These are phyloP conservation scores for Podaxis mareebaensis DNA, from an alignment of 768 basidiomycete genomes.

Conservation along the genomic window DNA sequence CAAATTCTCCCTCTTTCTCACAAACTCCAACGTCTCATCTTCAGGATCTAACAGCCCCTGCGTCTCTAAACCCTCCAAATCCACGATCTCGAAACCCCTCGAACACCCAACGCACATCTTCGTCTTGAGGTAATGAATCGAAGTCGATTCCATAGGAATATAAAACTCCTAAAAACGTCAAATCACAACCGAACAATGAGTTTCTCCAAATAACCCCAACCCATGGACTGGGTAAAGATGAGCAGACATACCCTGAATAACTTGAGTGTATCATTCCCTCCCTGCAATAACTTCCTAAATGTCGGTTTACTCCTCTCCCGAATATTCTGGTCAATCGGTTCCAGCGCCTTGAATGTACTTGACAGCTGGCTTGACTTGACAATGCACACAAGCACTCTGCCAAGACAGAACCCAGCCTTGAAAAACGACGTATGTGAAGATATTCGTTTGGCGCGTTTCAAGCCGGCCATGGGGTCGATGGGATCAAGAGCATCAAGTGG, in stretches of 20 bases:
- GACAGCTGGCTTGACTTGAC: slow-evolving; percentile 95
- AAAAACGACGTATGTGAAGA: slow-evolving; percentile 97
- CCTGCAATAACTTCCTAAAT: slow-evolving; percentile 93
- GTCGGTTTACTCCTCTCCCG: slow-evolving; percentile 83
- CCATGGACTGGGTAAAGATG: not conserved
- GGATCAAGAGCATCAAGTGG: slow-evolving; percentile 91
- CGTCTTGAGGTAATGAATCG: slow-evolving; percentile 96
- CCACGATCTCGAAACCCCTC: slow-evolving; percentile 97
- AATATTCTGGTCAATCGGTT: slow-evolving; percentile 89
- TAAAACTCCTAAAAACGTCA: slow-evolving; percentile 83
- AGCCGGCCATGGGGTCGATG: slow-evolving; percentile 84
- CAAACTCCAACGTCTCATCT: slow-evolving; percentile 91
- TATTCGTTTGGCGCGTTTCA: slow-evolving; percentile 93
- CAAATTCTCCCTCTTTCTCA: slow-evolving; percentile 84
- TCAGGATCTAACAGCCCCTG: slow-evolving; percentile 93
- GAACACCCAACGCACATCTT: slow-evolving; percentile 97
- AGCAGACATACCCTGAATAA: slow-evolving; percentile 74
- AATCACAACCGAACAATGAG: not conserved
- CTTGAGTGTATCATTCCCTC: slow-evolving; percentile 91
- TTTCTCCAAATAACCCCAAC: not conserved
- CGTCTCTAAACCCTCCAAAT: slow-evolving; percentile 94
- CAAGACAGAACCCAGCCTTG: slow-evolving; percentile 93
- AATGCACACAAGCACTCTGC: slow-evolving; percentile 90
- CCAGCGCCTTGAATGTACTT: slow-evolving; percentile 96
- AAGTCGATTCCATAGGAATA: slow-evolving; percentile 95